Conservation (phyloP, 441 rosid species). For the Melastoma candidum region DNA sequence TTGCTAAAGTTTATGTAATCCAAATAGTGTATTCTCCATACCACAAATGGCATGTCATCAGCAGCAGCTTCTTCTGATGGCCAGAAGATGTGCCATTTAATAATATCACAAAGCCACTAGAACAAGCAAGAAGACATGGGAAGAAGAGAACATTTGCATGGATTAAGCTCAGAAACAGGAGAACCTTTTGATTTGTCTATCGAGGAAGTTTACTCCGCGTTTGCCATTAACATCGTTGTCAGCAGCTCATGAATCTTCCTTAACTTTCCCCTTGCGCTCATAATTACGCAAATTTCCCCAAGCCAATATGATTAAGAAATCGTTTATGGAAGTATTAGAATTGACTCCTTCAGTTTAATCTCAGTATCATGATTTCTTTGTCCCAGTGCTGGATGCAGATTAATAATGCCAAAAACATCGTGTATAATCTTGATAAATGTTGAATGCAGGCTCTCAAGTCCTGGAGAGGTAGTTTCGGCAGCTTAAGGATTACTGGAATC, state of each 20-base stretch:
- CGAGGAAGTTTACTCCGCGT: conserved; percentile 9
- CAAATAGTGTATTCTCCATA: no score
- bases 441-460: conserved; percentile 83
- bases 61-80: no score
- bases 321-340: background rate
- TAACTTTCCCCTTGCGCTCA: conserved; percentile 81
- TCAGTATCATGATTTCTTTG: conserved; percentile 65
- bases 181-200: background rate
- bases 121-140: no score
- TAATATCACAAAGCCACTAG: no score
- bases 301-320: background rate
- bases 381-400: conserved; percentile 55
- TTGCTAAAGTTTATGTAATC: no score
- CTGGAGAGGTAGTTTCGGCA: conserved; percentile 78
- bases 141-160: no score
- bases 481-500: conserved; percentile 91
- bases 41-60: no score
- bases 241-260: conserved; percentile 68
- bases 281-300: conserved; percentile 44
- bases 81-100: no score
- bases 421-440: conserved; percentile 47
- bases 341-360: conserved; percentile 65
- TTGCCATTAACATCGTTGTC: conserved; percentile 20
- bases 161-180: background rate
- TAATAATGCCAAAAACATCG: conserved; percentile 73